Conservation (phyloP, 2,329 filamentous ascomycete species). For the Rugonectria rugulosa region DNA sequence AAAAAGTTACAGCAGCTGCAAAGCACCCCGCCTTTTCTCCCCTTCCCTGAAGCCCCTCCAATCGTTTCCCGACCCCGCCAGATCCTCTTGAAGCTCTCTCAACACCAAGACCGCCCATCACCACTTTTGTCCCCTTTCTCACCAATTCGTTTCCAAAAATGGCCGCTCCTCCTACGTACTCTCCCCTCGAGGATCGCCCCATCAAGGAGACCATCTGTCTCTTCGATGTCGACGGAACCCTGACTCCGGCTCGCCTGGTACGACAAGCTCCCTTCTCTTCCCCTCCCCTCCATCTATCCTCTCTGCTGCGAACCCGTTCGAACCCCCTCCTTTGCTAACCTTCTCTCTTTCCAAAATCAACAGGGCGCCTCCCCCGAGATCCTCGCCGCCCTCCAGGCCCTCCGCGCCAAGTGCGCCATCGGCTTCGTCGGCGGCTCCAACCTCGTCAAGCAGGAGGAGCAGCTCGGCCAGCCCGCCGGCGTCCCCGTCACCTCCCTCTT, state of each 20-base stretch:
- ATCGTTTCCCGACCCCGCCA: slow-evolving; percentile 9
- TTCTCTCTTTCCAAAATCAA: slow-evolving; percentile 3
- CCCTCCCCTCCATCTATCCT: not conserved
- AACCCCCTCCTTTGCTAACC: too few species aligned
- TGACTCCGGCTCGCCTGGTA: slow-evolving; percentile 83
- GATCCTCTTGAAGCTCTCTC: too few species aligned
- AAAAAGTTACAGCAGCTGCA: too few species aligned
- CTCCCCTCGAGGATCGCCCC: slow-evolving; percentile 82
- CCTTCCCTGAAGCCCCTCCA: slow-evolving; percentile 19
- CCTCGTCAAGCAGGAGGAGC: slow-evolving; percentile 93
- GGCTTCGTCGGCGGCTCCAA: slow-evolving; percentile 94
- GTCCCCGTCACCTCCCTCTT: slow-evolving; percentile 83
- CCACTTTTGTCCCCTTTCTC: not conserved
- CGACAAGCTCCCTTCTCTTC: slow-evolving; percentile 34
- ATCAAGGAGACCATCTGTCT: slow-evolving; percentile 93
- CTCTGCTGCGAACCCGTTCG: too few species aligned
- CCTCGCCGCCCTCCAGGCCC: slow-evolving; percentile 77
- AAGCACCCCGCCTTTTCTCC: slow-evolving; percentile 16
- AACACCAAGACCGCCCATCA: slow-evolving; percentile 6
- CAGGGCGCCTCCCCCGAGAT: slow-evolving; percentile 81
- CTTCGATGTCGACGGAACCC: slow-evolving; percentile 95
- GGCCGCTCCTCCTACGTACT: slow-evolving; percentile 59
- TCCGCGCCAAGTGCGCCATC: slow-evolving; percentile 88
- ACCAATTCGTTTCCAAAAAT: slow-evolving; percentile 42
- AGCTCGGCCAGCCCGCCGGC: slow-evolving; percentile 73